A percentile compares a stretch with the other conserved stretches of the same genome.
phyloP scores from a whole-genome alignment of 2,329 filamentous ascomycete species.

The Lachnum nothofagi region DNA sequence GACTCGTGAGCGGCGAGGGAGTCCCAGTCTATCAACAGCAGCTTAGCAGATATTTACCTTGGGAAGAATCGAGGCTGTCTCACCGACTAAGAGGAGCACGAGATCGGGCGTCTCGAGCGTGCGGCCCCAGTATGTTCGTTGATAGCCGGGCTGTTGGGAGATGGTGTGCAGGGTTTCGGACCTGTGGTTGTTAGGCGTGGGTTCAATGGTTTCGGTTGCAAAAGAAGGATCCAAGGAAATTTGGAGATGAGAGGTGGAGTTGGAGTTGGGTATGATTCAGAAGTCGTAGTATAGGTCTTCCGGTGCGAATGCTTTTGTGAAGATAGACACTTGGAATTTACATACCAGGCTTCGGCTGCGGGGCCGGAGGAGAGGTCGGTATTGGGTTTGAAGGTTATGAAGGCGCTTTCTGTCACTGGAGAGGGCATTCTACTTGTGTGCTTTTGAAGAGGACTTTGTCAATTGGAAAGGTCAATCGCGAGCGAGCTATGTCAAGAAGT shows the following conservation, averaged over 20 bases:
- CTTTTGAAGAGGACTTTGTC: not conserved
- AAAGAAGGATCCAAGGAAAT: no score
- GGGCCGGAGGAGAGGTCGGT: constrained; percentile 28
- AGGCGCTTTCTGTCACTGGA: constrained; percentile 1
- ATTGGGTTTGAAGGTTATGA: constrained; percentile 35
- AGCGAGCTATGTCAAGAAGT: no score
- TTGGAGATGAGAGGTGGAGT: no score
- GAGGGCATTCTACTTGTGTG: not conserved
- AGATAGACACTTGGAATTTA: no score
- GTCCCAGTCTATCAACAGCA: constrained; percentile 38
- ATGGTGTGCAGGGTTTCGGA: constrained; percentile 24
- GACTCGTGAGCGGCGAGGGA: constrained; percentile 34
- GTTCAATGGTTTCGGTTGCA: constrained; percentile 31
- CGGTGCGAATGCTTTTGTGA: no score
- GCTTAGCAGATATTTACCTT: not conserved
- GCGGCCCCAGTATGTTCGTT: not conserved
- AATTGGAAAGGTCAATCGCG: no score
- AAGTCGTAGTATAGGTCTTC: no score
- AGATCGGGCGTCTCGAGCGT: not conserved
- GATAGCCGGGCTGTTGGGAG: not conserved
- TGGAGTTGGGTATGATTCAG: no score
- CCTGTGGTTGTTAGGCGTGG: constrained; percentile 36
- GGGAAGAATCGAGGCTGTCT: not conserved
- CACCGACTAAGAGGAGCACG: not conserved
- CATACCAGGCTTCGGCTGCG: constrained; percentile 31